phyloP scores from a whole-genome alignment of 2,329 filamentous ascomycete species.

The Fusarium nematophilum region DNA sequence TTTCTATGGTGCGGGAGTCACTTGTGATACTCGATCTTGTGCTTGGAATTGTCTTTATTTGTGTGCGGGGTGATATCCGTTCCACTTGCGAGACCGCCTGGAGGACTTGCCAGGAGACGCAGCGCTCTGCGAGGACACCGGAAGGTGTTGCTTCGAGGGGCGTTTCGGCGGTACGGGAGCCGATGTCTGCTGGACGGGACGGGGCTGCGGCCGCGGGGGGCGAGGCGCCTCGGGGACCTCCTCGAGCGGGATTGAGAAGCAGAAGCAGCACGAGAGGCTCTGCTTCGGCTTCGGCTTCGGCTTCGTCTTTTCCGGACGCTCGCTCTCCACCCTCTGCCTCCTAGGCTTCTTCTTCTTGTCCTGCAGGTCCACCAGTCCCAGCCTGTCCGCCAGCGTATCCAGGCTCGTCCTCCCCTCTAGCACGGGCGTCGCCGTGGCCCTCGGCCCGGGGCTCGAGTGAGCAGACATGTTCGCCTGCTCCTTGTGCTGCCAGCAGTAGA shows the following conservation, averaged over 20 bases:
- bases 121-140: too few species aligned
- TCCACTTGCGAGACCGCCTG: conserved; percentile 43
- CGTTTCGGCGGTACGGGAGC: conserved; percentile 32
- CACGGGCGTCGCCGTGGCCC: conserved; percentile 60
- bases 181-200: conserved; percentile 55
- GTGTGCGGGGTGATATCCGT: conserved; percentile 2
- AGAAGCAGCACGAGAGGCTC: conserved; percentile 60
- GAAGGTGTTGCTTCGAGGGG: conserved; percentile 32
- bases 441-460: conserved; percentile 58
- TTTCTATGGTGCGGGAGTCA: conserved; percentile 1
- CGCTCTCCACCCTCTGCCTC: conserved; percentile 39
- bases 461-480: conserved; percentile 75
- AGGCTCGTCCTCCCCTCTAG: conserved; percentile 79
- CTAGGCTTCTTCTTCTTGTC: conserved; percentile 49
- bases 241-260: conserved; percentile 62
- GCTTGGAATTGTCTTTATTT: conserved; percentile 22
- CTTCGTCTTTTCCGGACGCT: conserved; percentile 28
- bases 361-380: conserved; percentile 79
- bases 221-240: conserved; percentile 54
- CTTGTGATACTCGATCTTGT: conserved; percentile 16
- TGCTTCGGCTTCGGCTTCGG: conserved; percentile 42
- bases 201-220: conserved; percentile 58
- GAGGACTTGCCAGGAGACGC: conserved; percentile 43
- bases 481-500: conserved; percentile 96
- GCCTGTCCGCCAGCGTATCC: conserved; percentile 84